Conservation (phyloP, 768 basidiomycete species). For the Mycena kentingensis region DNA sequence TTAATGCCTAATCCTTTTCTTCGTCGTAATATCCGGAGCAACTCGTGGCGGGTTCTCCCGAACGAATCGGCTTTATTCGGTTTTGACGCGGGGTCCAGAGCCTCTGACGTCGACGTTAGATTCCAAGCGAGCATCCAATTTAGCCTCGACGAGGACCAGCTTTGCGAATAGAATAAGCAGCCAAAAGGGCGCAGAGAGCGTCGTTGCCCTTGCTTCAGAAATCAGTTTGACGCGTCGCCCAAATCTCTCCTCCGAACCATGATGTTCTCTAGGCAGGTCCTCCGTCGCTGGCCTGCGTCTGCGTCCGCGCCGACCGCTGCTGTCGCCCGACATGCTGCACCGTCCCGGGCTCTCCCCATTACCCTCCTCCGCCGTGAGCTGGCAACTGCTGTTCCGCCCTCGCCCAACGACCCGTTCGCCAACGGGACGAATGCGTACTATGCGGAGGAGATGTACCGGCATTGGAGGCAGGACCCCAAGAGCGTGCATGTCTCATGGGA, state of each 20-base stretch:
- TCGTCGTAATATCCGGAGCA: no score
- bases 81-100: no score
- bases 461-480: slow-evolving; percentile 86
- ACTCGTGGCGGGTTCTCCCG: no score
- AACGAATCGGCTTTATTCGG: no score
- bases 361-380: slow-evolving; percentile 34
- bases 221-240: not conserved
- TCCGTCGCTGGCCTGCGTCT: slow-evolving; percentile 34
- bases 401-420: slow-evolving; percentile 84
- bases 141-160: no score
- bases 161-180: no score
- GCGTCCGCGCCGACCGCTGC: slow-evolving; percentile 19
- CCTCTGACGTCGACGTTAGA: no score
- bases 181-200: no score
- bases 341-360: slow-evolving; percentile 20
- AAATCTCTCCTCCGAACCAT: slow-evolving; percentile 8
- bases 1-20: no score
- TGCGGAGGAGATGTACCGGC: slow-evolving; percentile 94
- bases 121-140: no score
- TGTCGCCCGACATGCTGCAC: slow-evolving; percentile 19
- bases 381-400: slow-evolving; percentile 57
- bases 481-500: slow-evolving; percentile 95
- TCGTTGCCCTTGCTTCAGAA: no score
- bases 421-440: slow-evolving; percentile 96
- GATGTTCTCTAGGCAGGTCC: slow-evolving; percentile 40